A percentile compares a stretch with the other conserved stretches of the same genome.
phyloP scores from a whole-genome alignment of 2,329 filamentous ascomycete species.

The Botrytis sinoallii region DNA sequence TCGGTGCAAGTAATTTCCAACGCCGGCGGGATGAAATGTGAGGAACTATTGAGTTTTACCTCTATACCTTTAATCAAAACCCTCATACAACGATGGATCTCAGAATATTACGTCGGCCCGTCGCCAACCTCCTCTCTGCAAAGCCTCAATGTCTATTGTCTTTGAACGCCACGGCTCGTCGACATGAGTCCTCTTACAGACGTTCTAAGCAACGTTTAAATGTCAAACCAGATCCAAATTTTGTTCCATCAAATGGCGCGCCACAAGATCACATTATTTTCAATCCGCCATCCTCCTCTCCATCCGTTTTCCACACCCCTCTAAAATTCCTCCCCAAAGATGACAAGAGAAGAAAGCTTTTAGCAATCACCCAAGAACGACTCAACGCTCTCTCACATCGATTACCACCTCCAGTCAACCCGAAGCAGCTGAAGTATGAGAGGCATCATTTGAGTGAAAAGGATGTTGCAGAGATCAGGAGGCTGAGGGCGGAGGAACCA shows the following conservation, averaged over 20 bases:
- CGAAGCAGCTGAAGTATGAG: constrained; percentile 27
- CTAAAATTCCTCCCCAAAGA: constrained; percentile 60
- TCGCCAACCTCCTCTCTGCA: constrained; percentile 30
- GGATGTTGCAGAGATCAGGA: constrained; percentile 59
- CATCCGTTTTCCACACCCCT: constrained; percentile 62
- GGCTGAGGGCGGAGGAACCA: constrained; percentile 52
- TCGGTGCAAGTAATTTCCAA: no score
- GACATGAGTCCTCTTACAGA: constrained; percentile 38
- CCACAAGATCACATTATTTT: constrained; percentile 50
- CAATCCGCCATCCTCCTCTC: constrained; percentile 54
- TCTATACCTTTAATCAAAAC: neutral
- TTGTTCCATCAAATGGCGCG: constrained; percentile 43
- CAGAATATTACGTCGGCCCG: constrained; percentile 34
- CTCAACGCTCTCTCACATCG: constrained; percentile 19
- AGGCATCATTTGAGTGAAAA: constrained; percentile 51
- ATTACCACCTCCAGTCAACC: constrained; percentile 32
- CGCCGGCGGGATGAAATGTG: no score
- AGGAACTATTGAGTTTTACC: neutral
- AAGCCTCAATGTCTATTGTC: constrained; percentile 33
- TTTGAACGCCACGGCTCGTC: constrained; percentile 31
- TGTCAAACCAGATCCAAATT: constrained; percentile 59
- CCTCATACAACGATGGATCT: constrained; percentile 33
- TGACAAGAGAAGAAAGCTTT: constrained; percentile 36
- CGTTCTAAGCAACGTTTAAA: constrained; percentile 42
- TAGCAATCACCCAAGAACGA: constrained; percentile 29